These are phyloP conservation scores for Claviceps digitariae DNA, from an alignment of 2,329 filamentous ascomycete genomes.

Conservation along the genomic window DNA sequence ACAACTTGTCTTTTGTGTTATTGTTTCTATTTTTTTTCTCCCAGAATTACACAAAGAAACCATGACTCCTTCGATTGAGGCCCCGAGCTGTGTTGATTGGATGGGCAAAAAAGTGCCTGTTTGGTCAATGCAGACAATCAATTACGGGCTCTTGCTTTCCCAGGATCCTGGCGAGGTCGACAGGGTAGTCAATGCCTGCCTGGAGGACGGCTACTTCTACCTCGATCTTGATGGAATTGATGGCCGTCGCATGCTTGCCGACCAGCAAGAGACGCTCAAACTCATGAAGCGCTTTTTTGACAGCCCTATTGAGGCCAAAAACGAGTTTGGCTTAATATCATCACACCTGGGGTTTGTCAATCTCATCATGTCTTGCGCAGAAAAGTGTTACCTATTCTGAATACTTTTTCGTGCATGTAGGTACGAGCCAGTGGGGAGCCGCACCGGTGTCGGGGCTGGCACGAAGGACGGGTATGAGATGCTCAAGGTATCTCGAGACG, in stretches of 20 bases:
- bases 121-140: constrained; percentile 37
- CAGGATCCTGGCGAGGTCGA: constrained; percentile 40
- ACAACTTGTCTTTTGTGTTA: not conserved
- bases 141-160: constrained; percentile 37
- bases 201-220: constrained; percentile 41
- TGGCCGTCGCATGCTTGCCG: constrained; percentile 36
- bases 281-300: constrained; percentile 45
- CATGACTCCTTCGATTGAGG: constrained; percentile 25
- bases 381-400: not conserved
- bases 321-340: constrained; percentile 39
- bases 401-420: constrained; percentile 10
- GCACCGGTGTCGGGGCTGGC: constrained; percentile 31
- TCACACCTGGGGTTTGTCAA: constrained; percentile 34
- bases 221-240: constrained; percentile 39
- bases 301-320: constrained; percentile 38
- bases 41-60: constrained; percentile 4
- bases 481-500: constrained; percentile 37
- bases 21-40: not conserved
- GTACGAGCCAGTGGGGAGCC: constrained; percentile 35
- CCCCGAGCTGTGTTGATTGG: constrained; percentile 33
- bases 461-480: constrained; percentile 40
- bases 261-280: constrained; percentile 36
- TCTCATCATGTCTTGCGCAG: not conserved
- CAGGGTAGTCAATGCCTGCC: constrained; percentile 34
- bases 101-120: constrained; percentile 35